These are phyloP conservation scores for Parasarocladium wereldwijsianum DNA, from an alignment of 2,329 filamentous ascomycete species.

Conservation along the genomic window DNA sequence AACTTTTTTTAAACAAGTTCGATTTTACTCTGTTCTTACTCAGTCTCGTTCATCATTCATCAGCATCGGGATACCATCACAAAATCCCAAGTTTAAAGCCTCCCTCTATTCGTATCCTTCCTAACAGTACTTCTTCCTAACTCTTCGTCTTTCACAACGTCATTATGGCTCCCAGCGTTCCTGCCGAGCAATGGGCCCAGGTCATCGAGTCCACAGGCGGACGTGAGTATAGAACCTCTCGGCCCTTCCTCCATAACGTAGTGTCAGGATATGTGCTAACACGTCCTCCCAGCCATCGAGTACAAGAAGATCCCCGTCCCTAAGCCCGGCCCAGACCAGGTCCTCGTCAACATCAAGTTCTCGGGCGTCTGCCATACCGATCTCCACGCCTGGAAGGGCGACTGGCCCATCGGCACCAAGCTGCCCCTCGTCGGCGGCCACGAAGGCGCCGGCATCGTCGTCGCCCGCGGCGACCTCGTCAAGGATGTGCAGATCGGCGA, in stretches of 20 bases:
- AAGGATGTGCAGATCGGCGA: constrained; percentile 69
- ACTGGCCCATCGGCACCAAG: constrained; percentile 78
- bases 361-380: constrained; percentile 87
- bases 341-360: constrained; percentile 83
- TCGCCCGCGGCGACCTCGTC: constrained; percentile 65
- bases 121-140: too few species aligned
- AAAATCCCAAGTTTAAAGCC: too few species aligned
- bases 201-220: constrained; percentile 73
- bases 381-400: constrained; percentile 64
- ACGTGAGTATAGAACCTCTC: constrained; percentile 27
- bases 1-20: too few species aligned
- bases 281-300: constrained; percentile 45
- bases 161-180: constrained; percentile 38
- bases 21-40: too few species aligned
- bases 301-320: constrained; percentile 75
- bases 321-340: constrained; percentile 74
- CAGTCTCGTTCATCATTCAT: too few species aligned
- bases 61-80: too few species aligned
- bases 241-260: neutral
- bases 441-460: constrained; percentile 68
- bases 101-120: too few species aligned
- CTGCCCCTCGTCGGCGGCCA: constrained; percentile 74
- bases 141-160: too few species aligned
- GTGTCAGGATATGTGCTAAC: too few species aligned
- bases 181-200: constrained; percentile 79